Percentiles rank a stretch among this genome's conserved stretches.
Conservation (phyloP, 306 rosid species). For the Quercus wislizeni region DNA sequence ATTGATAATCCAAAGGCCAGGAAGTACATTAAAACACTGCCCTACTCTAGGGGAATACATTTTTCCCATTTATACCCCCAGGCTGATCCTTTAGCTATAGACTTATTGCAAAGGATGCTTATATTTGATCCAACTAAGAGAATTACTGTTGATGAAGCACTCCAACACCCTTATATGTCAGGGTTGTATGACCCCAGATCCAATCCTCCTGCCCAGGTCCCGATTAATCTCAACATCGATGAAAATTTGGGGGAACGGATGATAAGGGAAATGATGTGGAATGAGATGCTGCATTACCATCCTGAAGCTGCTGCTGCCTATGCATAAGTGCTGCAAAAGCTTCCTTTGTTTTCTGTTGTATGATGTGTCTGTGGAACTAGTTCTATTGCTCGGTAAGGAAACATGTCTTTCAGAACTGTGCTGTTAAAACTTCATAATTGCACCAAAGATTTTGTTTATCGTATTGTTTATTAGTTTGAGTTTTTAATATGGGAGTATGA, state of each 20-base stretch:
- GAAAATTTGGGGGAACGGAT: constrained; percentile 47
- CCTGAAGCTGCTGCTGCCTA: constrained; percentile 49
- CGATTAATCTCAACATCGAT: constrained; percentile 65
- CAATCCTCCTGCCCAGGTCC: constrained; percentile 55
- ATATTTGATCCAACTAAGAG: constrained; percentile 83
- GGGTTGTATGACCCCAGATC: constrained; percentile 57
- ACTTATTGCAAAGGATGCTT: constrained; percentile 77
- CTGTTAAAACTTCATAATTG: constrained; percentile 22
- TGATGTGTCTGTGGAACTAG: constrained; percentile 9
- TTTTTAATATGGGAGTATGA: constrained; percentile 4
- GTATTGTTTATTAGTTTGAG: constrained; percentile 6
- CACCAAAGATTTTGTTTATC: constrained; percentile 25
- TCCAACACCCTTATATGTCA: constrained; percentile 80
- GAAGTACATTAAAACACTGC: constrained; percentile 56
- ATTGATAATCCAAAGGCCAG: constrained; percentile 64
- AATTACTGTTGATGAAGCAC: constrained; percentile 69
- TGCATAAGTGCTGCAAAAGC: constrained; percentile 22
- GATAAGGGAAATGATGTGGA: constrained; percentile 88
- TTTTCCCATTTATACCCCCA: constrained; percentile 61
- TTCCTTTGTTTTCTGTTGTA: constrained; percentile 9
- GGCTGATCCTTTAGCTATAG: constrained; percentile 80
- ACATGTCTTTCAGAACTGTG: constrained; percentile 18
- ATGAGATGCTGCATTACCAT: constrained; percentile 76
- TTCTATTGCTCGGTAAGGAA: constrained; percentile 1
- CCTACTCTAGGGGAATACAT: constrained; percentile 50